Base-by-base conservation (phyloP, 225 moss, liverwort and hornwort genomes). In the Neckera pumila region DNA sequence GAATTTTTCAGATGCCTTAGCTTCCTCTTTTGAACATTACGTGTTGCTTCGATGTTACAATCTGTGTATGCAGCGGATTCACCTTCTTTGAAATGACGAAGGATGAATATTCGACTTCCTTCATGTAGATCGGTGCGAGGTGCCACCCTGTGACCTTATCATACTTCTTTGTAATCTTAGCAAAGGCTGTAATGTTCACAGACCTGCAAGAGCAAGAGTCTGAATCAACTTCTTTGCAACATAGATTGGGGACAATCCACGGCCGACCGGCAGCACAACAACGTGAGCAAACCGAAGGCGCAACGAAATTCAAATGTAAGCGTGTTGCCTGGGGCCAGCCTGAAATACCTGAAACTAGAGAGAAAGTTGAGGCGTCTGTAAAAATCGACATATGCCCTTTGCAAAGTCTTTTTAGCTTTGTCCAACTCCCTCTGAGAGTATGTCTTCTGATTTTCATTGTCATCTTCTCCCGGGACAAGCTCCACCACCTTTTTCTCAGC, bases 381-480 rank as follows among this genome's bases (percentile, higher is more conserved):
- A 81, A 96, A 95, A 78, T 96, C 96, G 53, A 93, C 87, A 80
- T 94, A 96, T 38, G 96, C 96, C n/a, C 86, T 91, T 18, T 83
- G 90, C 66, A 96, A 47, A 91, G 95, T 82, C 72, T 90, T 95
- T 85, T 90, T 92, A 7, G 96, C 93, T 6, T 88, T 45, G 27
- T 94, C 79, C 57, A 97, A 86, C 74, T 91, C 91, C 47, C 84
- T 90, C 80, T 85, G 87, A 31, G 90, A 43, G 22, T 87, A 74
- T 10, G 10, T 21, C 70, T 63, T 92, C 51, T 87, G 84, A 80
- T 77, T 77, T 75, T 83, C 81, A 73, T 73, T 67, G 75, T 80
- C 87, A 64, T 56, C 87, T 16, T 69, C 79, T 87, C 51, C 84
- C 86, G 47, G 69, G 42, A 62, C 77, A 58, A 38, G 21, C 65